A percentile compares a stretch with the other conserved stretches of the same genome.
These are phyloP conservation scores for Scedosporium minutisporum DNA, from an alignment of 2,329 filamentous ascomycete genomes.

Conservation along the genomic window DNA sequence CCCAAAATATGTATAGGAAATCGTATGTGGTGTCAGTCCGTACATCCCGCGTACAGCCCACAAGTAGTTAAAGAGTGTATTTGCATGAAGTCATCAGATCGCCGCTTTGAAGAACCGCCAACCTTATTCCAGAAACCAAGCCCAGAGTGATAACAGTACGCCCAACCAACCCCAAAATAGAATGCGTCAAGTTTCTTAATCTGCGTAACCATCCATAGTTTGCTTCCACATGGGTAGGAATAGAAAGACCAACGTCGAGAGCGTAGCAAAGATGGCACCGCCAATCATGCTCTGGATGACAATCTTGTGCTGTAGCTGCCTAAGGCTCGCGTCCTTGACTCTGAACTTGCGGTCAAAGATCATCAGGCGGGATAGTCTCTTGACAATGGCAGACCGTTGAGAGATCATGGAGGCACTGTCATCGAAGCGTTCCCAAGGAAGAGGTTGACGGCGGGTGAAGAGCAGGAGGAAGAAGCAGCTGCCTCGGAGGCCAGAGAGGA, in stretches of 20 bases:
- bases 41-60: neutral
- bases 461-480: slow-evolving; percentile 38
- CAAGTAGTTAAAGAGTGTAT: neutral
- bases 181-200: too few relatives aligned
- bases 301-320: slow-evolving; percentile 33
- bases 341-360: slow-evolving; percentile 36
- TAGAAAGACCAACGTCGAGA: slow-evolving; percentile 29
- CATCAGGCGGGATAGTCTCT: slow-evolving; percentile 28
- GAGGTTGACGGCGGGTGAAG: slow-evolving; percentile 32
- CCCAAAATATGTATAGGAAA: neutral
- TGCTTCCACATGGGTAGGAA: slow-evolving; percentile 33
- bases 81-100: neutral
- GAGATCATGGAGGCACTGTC: slow-evolving; percentile 20
- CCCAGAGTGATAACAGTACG: too few relatives aligned
- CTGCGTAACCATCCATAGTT: slow-evolving; percentile 11
- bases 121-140: too few relatives aligned
- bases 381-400: slow-evolving; percentile 17
- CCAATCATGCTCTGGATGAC: slow-evolving; percentile 30
- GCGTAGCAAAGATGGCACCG: slow-evolving; percentile 25
- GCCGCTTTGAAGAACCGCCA: neutral
- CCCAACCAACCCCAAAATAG: too few relatives aligned
- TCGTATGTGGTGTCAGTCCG: neutral
- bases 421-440: slow-evolving; percentile 39
- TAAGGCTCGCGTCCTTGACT: slow-evolving; percentile 32
- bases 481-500: slow-evolving; percentile 33